Evolutionary conservation across 495 filamentous ascomycete genomes (phyloP), one percentile per base, ranked within the genome.

Genomic region (Bryoglossum gracile): DNA sequence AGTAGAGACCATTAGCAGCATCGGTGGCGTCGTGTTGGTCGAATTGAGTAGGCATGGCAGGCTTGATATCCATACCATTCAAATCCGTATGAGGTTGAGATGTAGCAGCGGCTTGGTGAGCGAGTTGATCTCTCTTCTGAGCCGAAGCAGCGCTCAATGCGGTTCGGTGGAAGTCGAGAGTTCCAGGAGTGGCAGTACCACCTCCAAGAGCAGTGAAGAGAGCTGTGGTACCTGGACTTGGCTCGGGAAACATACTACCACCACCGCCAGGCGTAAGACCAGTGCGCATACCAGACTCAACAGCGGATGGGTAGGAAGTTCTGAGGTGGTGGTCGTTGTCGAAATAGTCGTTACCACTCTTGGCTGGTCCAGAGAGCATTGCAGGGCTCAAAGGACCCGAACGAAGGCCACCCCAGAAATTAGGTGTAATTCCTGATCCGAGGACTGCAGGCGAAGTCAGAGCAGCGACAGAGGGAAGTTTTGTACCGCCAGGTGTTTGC

Each of bases 211-310:
- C 78, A 43, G 84, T 82, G 62, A 89, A 83, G 22, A 95, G 61
- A 22, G 86, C 80, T 62, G 87, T 83, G 0, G 87, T 86, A 62
- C 84, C 91, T 14, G 92, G 92, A 60, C 87, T 90, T 3, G 89
- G 86, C 24, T 82, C 86, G 24, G 90, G 88, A 72, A 98, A 98
- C 86, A 98, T 96, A 60, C 91, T 95, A 50, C 92, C 92, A 59
- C 91, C 89, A 34, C 92, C 92, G 43, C 92, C 92, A 14, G 92
- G 92, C 25, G 94, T 98, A 50, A 98, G 66, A 40, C 92, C 92
- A 14, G 87, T 92, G 34, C 92, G 78, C 14, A 98, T 72, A 1
- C 88, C 94, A 0, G 90, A 96, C 68, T 98, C 92, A 79, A 97
- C 96, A 3, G 92, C 94, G 2, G 92, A 97, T 6, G 55, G 58